Conservation (phyloP, 1,284 basidiomycete species). For the Rhizoctonia solani region DNA sequence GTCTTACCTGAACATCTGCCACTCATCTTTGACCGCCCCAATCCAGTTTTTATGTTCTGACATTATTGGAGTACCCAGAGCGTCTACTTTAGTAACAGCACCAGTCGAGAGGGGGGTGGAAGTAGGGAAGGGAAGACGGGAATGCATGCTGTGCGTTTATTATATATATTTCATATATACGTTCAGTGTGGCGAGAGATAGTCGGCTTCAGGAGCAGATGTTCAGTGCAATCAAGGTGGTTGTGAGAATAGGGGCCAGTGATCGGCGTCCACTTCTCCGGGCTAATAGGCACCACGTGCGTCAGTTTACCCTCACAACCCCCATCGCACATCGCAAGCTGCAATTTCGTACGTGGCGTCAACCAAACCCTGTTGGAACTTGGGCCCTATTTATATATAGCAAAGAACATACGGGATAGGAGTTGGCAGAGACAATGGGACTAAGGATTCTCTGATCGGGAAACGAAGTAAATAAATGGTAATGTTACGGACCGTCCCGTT, state of each 20-base stretch:
- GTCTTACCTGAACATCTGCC: slow-evolving; percentile 74
- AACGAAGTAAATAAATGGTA: background rate
- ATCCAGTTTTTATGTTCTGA: slow-evolving; percentile 44
- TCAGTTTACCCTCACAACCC: too few species aligned
- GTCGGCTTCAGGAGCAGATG: background rate
- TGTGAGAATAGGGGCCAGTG: too few species aligned
- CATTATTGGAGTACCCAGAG: background rate
- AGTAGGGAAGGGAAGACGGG: background rate
- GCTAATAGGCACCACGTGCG: too few species aligned
- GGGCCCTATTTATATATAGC: too few species aligned
- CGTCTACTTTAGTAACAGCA: background rate
- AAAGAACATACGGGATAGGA: too few species aligned
- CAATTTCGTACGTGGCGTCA: too few species aligned
- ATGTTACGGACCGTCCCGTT: too few species aligned
- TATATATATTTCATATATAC: background rate
- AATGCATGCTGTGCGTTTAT: background rate
- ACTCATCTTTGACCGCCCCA: slow-evolving; percentile 82
- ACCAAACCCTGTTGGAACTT: too few species aligned
- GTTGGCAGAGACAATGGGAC: too few species aligned
- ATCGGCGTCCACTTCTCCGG: too few species aligned
- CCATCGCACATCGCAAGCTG: too few species aligned
- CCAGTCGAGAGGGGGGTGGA: slow-evolving; percentile 1
- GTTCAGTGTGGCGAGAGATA: background rate
- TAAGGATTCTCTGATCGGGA: background rate
- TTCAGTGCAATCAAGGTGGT: background rate